phyloP scores from a whole-genome alignment of 495 filamentous ascomycete genomes.

The Sporormia fimetaria region DNA sequence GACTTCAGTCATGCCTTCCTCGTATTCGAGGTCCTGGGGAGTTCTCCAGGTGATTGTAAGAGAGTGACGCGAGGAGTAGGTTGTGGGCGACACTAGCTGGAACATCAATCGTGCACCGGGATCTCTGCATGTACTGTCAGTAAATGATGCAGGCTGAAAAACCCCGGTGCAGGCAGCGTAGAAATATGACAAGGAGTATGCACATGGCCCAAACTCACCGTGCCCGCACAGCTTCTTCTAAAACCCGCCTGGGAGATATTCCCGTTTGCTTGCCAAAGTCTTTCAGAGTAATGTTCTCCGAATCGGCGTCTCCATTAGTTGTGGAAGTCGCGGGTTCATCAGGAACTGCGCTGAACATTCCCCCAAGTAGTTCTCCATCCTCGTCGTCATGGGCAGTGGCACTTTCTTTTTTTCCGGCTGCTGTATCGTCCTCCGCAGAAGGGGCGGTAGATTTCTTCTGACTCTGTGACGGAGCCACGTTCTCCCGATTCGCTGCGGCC shows the following conservation, averaged over 20 bases:
- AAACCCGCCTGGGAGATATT: constrained; percentile 53
- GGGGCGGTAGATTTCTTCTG: too few relatives aligned
- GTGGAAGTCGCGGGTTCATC: background rate
- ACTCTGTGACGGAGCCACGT: too few relatives aligned
- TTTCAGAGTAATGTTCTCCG: constrained; percentile 45
- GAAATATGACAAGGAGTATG: too few relatives aligned
- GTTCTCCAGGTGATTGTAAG: constrained; percentile 74
- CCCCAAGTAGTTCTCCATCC: constrained; percentile 47
- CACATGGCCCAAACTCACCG: constrained; percentile 51
- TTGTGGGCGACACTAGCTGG: constrained; percentile 53
- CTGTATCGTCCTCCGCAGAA: too few relatives aligned
- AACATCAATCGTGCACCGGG: constrained; percentile 51
- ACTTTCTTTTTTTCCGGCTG: too few relatives aligned
- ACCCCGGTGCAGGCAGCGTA: background rate
- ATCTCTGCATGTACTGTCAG: constrained; percentile 42
- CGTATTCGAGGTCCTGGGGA: constrained; percentile 47
- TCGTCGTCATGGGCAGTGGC: too few relatives aligned
- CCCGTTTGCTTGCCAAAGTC: constrained; percentile 77
- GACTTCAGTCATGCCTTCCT: constrained; percentile 33
- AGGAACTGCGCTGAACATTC: constrained; percentile 42
- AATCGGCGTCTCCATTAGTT: background rate
- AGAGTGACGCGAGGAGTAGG: constrained; percentile 62
- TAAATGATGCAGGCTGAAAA: constrained; percentile 7
- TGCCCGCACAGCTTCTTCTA: constrained; percentile 81
- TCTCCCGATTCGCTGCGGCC: constrained; percentile 28